Evolutionary conservation across 306 rosid species (phyloP), one percentile per base, ranked within the genome.

Genomic region (Cyamopsis tetragonoloba): DNA sequence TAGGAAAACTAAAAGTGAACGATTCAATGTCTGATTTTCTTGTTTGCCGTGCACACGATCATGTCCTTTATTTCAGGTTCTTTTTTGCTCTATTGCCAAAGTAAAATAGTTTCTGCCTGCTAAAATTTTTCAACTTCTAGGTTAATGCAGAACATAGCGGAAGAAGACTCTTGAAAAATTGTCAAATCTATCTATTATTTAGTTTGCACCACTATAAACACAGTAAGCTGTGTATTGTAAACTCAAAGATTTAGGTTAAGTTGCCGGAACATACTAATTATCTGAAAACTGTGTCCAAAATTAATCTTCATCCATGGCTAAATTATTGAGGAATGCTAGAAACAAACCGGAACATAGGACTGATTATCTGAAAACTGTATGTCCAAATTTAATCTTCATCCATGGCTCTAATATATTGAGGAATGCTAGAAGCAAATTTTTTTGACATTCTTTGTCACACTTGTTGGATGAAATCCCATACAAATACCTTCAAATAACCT

Each of bases 21-120:
- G 99, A 93, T 82, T 79, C 96, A 13, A 93, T 90, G 97, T 85
- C 99, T 43, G 99, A 93, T 83, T 93, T 93, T 76, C 86, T 88
- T 4, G 97, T 90, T 62, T 93, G 99, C 71, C 93, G 43, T 2
- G 92, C 99, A 7, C 99, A 93, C 47, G 99, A 93, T 77, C 91
- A 90, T 77, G 88, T 93, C 68, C 84, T 93, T 55, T 93, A 88
- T 78, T 93, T 93, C 89, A 93, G 99, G 99, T 93, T 46, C 32
- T 65, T 37, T 37, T 58, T 61, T 62, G 3, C 41, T 62, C 5
- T 64, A 24, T 42, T 80, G 34, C 28, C 46, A 20, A 38, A 18
- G 62, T 54, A 13, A 41, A 39, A 18, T 60, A 11, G 12, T 56
- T 61, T 37, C 46, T 62, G 41, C 55, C 27, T 23, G 15, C 23